Percentiles rank a stretch among this genome's conserved stretches.
Conservation (phyloP, 2,329 filamentous ascomycete genomes). For the Colletotrichum lindemuthianum region DNA sequence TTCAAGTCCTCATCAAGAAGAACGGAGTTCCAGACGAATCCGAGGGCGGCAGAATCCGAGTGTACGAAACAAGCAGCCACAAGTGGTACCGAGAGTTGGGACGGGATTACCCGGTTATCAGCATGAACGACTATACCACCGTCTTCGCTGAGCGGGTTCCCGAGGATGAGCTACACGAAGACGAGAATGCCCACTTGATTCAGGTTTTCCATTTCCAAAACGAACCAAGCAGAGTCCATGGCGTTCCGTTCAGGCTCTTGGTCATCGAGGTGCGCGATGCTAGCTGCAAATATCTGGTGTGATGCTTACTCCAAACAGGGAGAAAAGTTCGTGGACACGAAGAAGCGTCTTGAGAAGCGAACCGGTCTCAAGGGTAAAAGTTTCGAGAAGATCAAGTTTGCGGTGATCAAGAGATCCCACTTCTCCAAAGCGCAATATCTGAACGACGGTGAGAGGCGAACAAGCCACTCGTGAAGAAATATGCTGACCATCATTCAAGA, state of each 20-base stretch:
- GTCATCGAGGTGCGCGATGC: slow-evolving; percentile 75
- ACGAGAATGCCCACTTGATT: slow-evolving; percentile 67
- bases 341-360: slow-evolving; percentile 90
- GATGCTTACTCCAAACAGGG: slow-evolving; percentile 58
- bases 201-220: slow-evolving; percentile 93
- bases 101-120: slow-evolving; percentile 77
- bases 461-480: neutral
- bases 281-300: neutral
- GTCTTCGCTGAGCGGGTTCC: slow-evolving; percentile 86
- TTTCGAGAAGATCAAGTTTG: slow-evolving; percentile 98
- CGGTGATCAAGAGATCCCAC: slow-evolving; percentile 75
- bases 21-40: slow-evolving; percentile 79
- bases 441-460: slow-evolving; percentile 77
- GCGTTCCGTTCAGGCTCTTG: slow-evolving; percentile 90
- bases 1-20: slow-evolving; percentile 82
- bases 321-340: slow-evolving; percentile 90
- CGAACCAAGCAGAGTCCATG: slow-evolving; percentile 84
- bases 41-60: slow-evolving; percentile 74
- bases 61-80: slow-evolving; percentile 85
- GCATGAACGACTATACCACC: slow-evolving; percentile 85
- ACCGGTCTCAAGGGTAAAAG: slow-evolving; percentile 97
- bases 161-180: slow-evolving; percentile 72
- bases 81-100: slow-evolving; percentile 85
- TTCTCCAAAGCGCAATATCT: slow-evolving; percentile 86
- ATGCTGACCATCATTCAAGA: slow-evolving; percentile 51